phyloP scores from a whole-genome alignment of 148 eudicot genomes.

The Arbutus unedo region DNA sequence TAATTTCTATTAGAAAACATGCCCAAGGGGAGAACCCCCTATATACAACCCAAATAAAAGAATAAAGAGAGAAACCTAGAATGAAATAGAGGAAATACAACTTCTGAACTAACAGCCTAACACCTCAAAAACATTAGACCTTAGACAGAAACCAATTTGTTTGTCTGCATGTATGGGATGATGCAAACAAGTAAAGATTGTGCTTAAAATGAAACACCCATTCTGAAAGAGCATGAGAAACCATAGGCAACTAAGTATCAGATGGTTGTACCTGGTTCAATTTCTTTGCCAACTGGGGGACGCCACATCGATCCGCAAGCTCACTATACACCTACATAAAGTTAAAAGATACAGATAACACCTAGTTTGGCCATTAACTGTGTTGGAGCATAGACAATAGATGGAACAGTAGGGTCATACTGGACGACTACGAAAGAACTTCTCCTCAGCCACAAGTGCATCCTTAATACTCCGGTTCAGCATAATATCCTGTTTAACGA shows the following conservation, averaged over 20 bases:
- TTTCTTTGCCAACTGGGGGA: constrained; percentile 91
- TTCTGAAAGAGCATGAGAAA: constrained; percentile 1
- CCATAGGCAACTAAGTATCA: constrained; percentile 13
- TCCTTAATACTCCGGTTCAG: constrained; percentile 79
- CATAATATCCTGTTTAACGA: constrained; percentile 66
- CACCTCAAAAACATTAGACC: background rate
- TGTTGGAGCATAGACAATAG: background rate
- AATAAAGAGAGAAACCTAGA: background rate
- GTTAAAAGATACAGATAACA: constrained; percentile 14
- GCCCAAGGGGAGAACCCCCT: background rate
- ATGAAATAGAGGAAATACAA: background rate
- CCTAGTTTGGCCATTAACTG: background rate
- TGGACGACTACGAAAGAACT: constrained; percentile 89
- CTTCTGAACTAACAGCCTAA: background rate
- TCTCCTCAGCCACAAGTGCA: constrained; percentile 94
- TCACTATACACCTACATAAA: constrained; percentile 76
- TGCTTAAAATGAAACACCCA: background rate
- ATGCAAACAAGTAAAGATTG: background rate
- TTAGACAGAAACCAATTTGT: background rate
- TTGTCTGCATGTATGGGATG: background rate
- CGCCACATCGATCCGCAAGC: constrained; percentile 91
- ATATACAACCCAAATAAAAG: background rate
- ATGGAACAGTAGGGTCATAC: constrained; percentile 34
- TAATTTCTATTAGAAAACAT: background rate
- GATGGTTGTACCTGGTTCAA: constrained; percentile 70